Base-by-base conservation (phyloP, 495 filamentous ascomycete genomes). In the Neurospora terricola region DNA sequence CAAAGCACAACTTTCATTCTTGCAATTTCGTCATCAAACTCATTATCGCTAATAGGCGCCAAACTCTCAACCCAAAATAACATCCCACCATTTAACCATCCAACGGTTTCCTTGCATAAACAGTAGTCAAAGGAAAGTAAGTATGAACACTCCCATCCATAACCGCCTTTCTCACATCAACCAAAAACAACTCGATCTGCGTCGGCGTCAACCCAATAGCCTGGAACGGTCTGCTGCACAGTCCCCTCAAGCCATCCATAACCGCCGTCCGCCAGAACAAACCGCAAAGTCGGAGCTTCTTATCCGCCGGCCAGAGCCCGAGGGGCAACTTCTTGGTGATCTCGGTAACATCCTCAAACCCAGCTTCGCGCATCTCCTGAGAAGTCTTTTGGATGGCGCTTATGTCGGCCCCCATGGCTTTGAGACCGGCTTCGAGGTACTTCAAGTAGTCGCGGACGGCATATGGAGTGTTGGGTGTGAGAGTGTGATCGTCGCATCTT, bases 401-500 rank as follows among this genome's bases (percentile, higher is more conserved):
- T 48, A 78, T 54, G 18, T 83, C 78, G 7, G 78, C 74, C 1
- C 80, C 80, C 37, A 81, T 68, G 14, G 40, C 73, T 7, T 71
- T 73, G 37, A 83, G 45, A 18, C 82, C 82, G 10, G 71, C 74
- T 0, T 72, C 68, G 23, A 83, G 72, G 77, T 73, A 82, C 43
- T 72, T 74, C 23, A 79, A 70, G 72, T 76, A 82, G 74, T 82
- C 80, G 30, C 81, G 79, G 48, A 81, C 72, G n/a, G 82, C 80
- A 73, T 82, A 83, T 18, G 81, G 82, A 0, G 76, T 78, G 12
- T 69, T 23, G 0, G 75, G 70, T 3, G 70, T 77, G 21, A 81
- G 68, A 48, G 79, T 82, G 40, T 78, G 76, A 80, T 88, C 87
- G 74, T 87, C 85, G 74, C 80, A 83, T 11, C 73, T 69, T 27